These are phyloP conservation scores for Corymbia calophylla DNA, from an alignment of 441 rosid species.

Conservation along the genomic window DNA sequence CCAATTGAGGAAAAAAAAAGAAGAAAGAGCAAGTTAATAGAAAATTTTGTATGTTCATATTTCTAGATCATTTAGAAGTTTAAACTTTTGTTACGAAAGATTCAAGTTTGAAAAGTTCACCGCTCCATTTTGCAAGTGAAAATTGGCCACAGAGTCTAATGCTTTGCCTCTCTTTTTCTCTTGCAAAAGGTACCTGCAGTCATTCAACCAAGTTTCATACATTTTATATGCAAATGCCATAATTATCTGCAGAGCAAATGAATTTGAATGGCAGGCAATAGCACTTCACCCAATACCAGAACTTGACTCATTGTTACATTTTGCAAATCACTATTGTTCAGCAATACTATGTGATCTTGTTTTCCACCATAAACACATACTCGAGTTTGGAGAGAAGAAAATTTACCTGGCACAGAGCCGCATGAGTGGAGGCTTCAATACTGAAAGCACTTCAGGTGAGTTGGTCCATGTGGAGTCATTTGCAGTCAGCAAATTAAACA, in stretches of 20 bases:
- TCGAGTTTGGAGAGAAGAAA: background rate
- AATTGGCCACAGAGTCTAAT: slow-evolving; percentile 93
- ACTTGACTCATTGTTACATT: background rate
- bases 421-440: slow-evolving; percentile 59
- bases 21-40: background rate
- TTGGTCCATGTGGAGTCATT: slow-evolving; percentile 47
- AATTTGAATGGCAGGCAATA: background rate
- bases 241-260: background rate
- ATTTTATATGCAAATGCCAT: background rate
- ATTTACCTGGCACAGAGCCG: slow-evolving; percentile 77
- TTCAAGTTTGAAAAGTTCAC: slow-evolving; percentile 20
- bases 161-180: slow-evolving; percentile 98
- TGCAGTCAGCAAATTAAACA: slow-evolving; percentile 47
- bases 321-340: background rate
- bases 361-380: background rate
- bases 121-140: slow-evolving; percentile 98
- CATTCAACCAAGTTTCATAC: slow-evolving; percentile 4
- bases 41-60: background rate
- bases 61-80: background rate
- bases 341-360: background rate
- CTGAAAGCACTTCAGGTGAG: slow-evolving; percentile 40
- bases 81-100: background rate
- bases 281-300: background rate
- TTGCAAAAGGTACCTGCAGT: slow-evolving; percentile 66
- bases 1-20: background rate